phyloP scores from a whole-genome alignment of 495 filamentous ascomycete species.

The Daldinia loculata region DNA sequence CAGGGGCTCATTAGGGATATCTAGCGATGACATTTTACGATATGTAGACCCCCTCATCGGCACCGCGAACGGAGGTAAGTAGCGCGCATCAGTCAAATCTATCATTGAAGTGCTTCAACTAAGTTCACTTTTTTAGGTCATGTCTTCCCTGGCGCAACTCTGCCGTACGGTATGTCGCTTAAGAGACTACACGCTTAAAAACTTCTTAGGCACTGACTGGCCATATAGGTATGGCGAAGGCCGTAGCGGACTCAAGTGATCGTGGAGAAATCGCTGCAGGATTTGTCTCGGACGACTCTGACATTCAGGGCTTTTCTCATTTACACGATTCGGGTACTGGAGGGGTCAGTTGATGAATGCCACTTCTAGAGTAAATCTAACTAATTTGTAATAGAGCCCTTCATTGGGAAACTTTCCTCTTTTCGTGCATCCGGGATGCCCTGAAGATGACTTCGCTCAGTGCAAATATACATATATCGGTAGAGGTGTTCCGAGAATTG shows the following conservation, averaged over 20 bases:
- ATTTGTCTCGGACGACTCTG: conserved; percentile 67
- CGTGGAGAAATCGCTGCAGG: conserved; percentile 71
- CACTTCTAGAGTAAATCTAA: conserved; percentile 40
- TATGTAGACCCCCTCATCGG: conserved; percentile 68
- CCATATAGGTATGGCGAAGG: conserved; percentile 67
- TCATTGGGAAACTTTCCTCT: conserved; percentile 81
- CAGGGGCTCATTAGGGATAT: conserved; percentile 27
- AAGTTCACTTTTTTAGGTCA: conserved; percentile 53
- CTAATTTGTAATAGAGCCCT: conserved; percentile 49
- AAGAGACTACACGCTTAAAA: neutral
- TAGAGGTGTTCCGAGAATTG: conserved; percentile 58
- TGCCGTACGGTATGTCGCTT: conserved; percentile 67
- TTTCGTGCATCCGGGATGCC: conserved; percentile 72
- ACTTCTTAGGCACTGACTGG: conserved; percentile 9
- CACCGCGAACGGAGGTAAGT: conserved; percentile 66
- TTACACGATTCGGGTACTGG: conserved; percentile 77
- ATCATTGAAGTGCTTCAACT: conserved; percentile 2
- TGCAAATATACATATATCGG: conserved; percentile 66
- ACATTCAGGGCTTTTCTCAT: conserved; percentile 63
- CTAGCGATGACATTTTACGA: conserved; percentile 47
- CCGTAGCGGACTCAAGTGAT: conserved; percentile 67
- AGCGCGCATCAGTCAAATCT: neutral
- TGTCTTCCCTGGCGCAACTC: conserved; percentile 75
- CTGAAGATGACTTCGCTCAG: conserved; percentile 66
- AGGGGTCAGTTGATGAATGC: conserved; percentile 49